phyloP scores from a whole-genome alignment of 306 rosid species.

The Canavalia gladiata region DNA sequence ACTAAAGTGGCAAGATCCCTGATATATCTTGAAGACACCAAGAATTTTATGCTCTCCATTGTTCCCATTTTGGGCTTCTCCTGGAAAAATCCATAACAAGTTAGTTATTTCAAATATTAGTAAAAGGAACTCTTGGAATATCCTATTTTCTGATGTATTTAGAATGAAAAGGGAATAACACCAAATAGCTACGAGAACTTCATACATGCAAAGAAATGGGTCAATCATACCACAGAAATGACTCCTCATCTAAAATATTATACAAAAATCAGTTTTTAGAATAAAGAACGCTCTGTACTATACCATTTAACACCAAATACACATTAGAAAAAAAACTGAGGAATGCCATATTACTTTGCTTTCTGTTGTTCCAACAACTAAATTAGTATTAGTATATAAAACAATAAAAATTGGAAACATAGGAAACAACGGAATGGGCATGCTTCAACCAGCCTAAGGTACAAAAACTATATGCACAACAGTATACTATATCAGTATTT shows the following conservation, averaged over 20 bases:
- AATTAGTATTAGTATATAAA: not conserved
- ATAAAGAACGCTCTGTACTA: not conserved
- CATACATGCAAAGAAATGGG: not conserved
- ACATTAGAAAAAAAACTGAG: not conserved
- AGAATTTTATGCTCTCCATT: slow-evolving; percentile 98
- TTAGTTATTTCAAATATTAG: slow-evolving; percentile 32
- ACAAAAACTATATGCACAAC: slow-evolving; percentile 8
- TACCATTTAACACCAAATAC: slow-evolving; percentile 26
- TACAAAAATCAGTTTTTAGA: not conserved
- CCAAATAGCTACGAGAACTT: not conserved
- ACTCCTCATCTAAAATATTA: not conserved
- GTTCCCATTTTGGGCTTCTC: slow-evolving; percentile 97
- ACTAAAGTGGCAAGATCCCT: slow-evolving; percentile 99
- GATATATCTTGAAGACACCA: slow-evolving; percentile 92
- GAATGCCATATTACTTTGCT: slow-evolving; percentile 12
- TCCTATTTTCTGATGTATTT: not conserved
- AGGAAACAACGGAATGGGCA: not conserved
- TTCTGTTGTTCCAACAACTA: slow-evolving; percentile 5
- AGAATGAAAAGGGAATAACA: slow-evolving; percentile 2
- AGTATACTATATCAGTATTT: not conserved
- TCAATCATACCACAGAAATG: not conserved
- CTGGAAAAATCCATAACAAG: slow-evolving; percentile 56
- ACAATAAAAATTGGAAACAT: not conserved
- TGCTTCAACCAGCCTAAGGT: not conserved
- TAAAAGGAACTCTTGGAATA: not conserved